Evolutionary conservation across 805 yeast species (phyloP).

Genomic region (Ogataea minuta): DNA sequence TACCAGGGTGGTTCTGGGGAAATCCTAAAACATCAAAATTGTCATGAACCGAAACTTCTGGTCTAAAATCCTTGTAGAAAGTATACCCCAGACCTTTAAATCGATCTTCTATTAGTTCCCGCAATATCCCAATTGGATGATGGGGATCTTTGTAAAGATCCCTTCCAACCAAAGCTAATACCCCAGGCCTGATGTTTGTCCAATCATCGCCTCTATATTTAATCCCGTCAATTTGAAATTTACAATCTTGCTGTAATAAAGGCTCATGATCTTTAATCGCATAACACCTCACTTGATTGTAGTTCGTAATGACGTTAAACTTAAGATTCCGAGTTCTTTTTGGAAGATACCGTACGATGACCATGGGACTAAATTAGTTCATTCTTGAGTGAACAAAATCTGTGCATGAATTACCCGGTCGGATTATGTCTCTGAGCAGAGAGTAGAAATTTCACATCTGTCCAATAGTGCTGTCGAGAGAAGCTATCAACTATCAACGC

Average conservation of each 20-base stretch:
- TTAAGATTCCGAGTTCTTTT: no score
- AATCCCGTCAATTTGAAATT: slow-evolving; percentile 43
- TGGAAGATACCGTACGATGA: no score
- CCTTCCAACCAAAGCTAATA: slow-evolving; percentile 64
- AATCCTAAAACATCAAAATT: slow-evolving; percentile 93
- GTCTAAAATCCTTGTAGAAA: slow-evolving; percentile 74
- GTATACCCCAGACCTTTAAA: slow-evolving; percentile 70
- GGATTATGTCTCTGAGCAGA: neutral
- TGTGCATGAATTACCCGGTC: slow-evolving; percentile 1
- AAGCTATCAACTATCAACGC: no score
- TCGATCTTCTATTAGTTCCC: slow-evolving; percentile 67
- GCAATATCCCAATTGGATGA: slow-evolving; percentile 89
- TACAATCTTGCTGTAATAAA: neutral
- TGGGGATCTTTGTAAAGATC: slow-evolving; percentile 67
- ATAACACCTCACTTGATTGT: no score
- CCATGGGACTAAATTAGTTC: no score
- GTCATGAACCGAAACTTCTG: slow-evolving; percentile 77
- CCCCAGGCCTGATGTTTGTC: slow-evolving; percentile 83
- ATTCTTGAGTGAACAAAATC: neutral
- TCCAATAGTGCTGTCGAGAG: no score
- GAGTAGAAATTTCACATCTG: no score
- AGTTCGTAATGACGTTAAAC: no score
- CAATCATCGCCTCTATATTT: slow-evolving; percentile 63
- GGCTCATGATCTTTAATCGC: neutral
- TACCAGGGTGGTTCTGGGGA: slow-evolving; percentile 89